Evolutionary conservation across 441 rosid genomes (phyloP), one percentile per base, ranked within the genome.

Genomic region (Iberis amara): DNA sequence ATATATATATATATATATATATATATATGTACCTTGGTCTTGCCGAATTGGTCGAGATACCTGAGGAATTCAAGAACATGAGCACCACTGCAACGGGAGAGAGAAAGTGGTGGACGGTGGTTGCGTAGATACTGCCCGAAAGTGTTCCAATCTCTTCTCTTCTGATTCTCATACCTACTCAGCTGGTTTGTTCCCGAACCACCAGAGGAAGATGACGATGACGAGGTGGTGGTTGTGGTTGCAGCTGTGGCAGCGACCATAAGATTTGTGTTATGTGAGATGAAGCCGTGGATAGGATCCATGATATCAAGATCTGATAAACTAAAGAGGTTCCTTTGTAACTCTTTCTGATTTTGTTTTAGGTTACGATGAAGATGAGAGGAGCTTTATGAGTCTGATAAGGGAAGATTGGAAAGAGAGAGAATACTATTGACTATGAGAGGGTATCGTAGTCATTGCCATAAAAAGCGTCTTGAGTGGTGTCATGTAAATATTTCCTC

Each of bases 21-120:
- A 24, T 27, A 46, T 43, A 32, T 27, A 8, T 30, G 45, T 66
- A 66, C 71, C 70, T 84, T 87, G 44, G 96, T 87, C 67, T 87
- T 87, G n/a, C 96, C 96, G 62, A 84, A 87, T 70, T 87, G 96
- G 71, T 87, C 96, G 3, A 87, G 76, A 74, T 87, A 87, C 46
- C 90, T 77, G 56, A 87, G 81, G 80, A 87, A 87, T 56, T 87
- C 96, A 31, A 87, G 87, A 38, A 87, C 96, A 61, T 87, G 89
- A 44, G 96, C 96, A 11, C 96, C 94, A 45, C 96, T 87, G 68
- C 96, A 87, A 18, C 90, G 74, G 39, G 80, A 66, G 10, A 87
- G 82, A 4, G 83, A 74, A 24, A 87, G 84, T 1, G 96, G 96
- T 0, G 96, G 96, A n/a, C 94, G 72, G 66, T 87, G 96, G 75